These are phyloP conservation scores for Chaetomium cochliodes DNA, from an alignment of 495 filamentous ascomycete species.

Conservation along the genomic window DNA sequence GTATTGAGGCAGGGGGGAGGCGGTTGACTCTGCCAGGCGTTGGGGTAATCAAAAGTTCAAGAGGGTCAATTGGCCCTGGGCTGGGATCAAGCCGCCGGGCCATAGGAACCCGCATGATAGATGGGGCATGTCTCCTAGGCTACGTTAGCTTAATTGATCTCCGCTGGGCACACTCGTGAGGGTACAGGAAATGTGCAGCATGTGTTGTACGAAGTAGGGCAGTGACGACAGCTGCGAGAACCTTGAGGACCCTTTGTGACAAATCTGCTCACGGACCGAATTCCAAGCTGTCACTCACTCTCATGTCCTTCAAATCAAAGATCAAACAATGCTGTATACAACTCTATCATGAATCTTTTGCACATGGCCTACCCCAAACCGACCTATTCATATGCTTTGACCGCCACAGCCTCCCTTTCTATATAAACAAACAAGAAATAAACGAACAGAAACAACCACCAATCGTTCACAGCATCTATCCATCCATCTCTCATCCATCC, in stretches of 20 bases:
- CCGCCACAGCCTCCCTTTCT: not conserved
- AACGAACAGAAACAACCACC: not conserved
- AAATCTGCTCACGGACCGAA: not conserved
- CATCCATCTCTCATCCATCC: not conserved
- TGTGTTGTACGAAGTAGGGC: not conserved
- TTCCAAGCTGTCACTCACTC: not conserved
- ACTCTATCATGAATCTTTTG: not conserved
- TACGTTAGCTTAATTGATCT: not conserved
- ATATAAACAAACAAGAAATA: not conserved
- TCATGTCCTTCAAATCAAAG: no score
- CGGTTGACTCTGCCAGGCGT: conserved; percentile 1
- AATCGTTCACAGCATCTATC: not conserved
- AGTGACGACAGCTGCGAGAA: not conserved
- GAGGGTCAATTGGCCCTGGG: not conserved
- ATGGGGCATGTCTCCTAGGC: not conserved
- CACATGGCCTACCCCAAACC: not conserved
- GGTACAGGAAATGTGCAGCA: not conserved
- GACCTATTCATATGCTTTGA: not conserved
- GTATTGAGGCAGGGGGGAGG: not conserved
- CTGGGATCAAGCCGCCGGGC: not conserved
- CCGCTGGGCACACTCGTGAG: not conserved
- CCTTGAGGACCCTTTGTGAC: not conserved
- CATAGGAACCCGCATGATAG: conserved; percentile 11
- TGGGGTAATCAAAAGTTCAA: conserved; percentile 14
- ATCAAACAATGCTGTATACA: not conserved